Evolutionary conservation across 129 eudicot genomes (phyloP).

Genomic region (Centella asiatica): DNA sequence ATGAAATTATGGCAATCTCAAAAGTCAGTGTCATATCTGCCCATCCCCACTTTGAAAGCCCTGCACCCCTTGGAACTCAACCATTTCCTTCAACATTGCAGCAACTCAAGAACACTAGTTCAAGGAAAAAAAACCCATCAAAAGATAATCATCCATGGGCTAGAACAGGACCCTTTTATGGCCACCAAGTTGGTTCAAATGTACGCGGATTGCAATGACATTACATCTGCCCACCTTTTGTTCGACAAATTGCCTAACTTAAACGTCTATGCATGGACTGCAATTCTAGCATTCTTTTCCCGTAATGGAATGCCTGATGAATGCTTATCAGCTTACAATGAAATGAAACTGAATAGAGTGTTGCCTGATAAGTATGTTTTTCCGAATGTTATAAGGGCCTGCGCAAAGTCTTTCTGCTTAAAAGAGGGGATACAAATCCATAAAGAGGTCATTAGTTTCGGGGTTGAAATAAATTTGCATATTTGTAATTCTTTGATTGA

Average conservation of each 20-base stretch:
- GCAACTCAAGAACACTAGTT: slow-evolving; percentile 21
- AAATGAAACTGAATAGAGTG: slow-evolving; percentile 23
- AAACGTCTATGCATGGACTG: slow-evolving; percentile 35
- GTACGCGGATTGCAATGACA: slow-evolving; percentile 22
- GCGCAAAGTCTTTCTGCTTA: slow-evolving; percentile 9
- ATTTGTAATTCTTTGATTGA: slow-evolving; percentile 32
- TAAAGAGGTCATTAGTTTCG: slow-evolving; percentile 28
- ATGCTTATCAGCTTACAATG: slow-evolving; percentile 15
- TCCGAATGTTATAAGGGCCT: slow-evolving; percentile 32
- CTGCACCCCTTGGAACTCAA: slow-evolving; percentile 17
- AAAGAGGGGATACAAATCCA: slow-evolving; percentile 24
- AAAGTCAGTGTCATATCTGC: slow-evolving; percentile 9
- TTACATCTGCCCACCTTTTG: slow-evolving; percentile 22
- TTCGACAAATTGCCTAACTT: slow-evolving; percentile 27
- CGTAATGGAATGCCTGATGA: slow-evolving; percentile 17
- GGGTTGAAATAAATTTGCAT: slow-evolving; percentile 22
- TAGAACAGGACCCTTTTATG: slow-evolving; percentile 20
- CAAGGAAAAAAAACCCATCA: slow-evolving; percentile 35
- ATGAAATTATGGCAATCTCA: slow-evolving; percentile 18
- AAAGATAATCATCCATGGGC: slow-evolving; percentile 22
- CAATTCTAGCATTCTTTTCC: slow-evolving; percentile 22
- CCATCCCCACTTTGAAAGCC: background rate
- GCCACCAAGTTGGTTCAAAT: slow-evolving; percentile 27
- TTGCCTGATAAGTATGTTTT: slow-evolving; percentile 33
- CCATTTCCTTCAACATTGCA: slow-evolving; percentile 27